Evolutionary conservation across 148 eudicot genomes (phyloP).

Genomic region (Rhododendron mucronatum): DNA sequence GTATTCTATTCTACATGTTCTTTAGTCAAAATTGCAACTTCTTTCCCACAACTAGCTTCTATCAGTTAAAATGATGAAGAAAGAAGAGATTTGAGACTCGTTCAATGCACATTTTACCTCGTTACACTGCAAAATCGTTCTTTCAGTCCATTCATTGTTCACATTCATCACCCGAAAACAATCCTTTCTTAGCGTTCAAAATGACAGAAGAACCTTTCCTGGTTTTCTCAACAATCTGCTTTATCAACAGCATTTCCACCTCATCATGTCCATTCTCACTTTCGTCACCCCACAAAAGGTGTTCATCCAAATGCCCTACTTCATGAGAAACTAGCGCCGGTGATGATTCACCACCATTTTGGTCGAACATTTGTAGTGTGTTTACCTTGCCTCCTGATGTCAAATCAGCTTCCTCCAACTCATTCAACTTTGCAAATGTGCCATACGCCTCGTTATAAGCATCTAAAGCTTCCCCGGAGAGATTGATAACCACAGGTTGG

Average conservation of each 20-base stretch:
- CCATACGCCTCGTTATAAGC: slow-evolving; percentile 64
- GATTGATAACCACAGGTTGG: slow-evolving; percentile 56
- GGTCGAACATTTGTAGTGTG: background rate
- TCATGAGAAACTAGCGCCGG: background rate
- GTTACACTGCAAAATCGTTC: slow-evolving; percentile 7
- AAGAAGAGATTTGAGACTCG: background rate
- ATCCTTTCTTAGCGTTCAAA: slow-evolving; percentile 62
- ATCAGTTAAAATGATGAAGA: background rate
- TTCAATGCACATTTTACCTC: background rate
- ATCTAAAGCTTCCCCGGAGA: slow-evolving; percentile 64
- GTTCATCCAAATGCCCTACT: slow-evolving; percentile 15
- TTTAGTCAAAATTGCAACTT: background rate
- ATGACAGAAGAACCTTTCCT: slow-evolving; percentile 74
- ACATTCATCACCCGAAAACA: slow-evolving; percentile 38
- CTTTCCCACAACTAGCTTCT: background rate
- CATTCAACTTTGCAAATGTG: slow-evolving; percentile 39
- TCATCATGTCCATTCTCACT: slow-evolving; percentile 32
- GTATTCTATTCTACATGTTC: background rate
- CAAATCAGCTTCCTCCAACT: slow-evolving; percentile 23
- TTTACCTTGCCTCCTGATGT: background rate
- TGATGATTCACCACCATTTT: background rate
- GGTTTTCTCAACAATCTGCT: slow-evolving; percentile 82
- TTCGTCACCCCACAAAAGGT: slow-evolving; percentile 15
- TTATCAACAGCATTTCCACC: slow-evolving; percentile 61
- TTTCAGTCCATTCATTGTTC: slow-evolving; percentile 8